A percentile compares a stretch with the other conserved stretches of the same genome.
Evolutionary conservation across 2,329 filamentous ascomycete genomes (phyloP).

Genomic region (Xylariales sp.): DNA sequence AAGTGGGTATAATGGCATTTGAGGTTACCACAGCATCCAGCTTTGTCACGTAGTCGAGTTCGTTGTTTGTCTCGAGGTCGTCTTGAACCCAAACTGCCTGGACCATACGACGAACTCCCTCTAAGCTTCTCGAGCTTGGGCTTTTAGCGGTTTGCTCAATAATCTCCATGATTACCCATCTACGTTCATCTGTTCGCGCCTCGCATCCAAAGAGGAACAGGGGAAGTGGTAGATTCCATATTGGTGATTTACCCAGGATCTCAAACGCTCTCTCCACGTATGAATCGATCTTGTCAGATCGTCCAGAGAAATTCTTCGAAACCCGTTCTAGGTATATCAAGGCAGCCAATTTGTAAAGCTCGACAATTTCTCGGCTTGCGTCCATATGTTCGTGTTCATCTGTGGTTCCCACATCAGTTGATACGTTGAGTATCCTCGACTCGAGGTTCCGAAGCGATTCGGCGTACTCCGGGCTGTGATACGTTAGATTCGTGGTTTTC

Average conservation of each 20-base stretch:
- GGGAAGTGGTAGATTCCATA: neutral
- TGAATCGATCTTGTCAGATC: neutral
- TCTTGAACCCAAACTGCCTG: conserved; percentile 1
- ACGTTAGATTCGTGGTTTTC: neutral
- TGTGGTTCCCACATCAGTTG: neutral
- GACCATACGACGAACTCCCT: neutral
- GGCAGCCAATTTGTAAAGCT: neutral
- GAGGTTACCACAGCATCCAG: neutral
- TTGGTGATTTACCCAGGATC: neutral
- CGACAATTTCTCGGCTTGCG: neutral
- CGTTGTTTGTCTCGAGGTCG: conserved; percentile 1
- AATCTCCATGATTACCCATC: neutral
- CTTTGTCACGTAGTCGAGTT: conserved; percentile 1
- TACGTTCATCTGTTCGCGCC: neutral
- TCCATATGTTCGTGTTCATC: neutral
- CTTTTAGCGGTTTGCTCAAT: neutral
- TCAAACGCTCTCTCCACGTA: neutral
- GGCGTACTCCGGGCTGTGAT: neutral
- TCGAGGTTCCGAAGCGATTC: neutral
- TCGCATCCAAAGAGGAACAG: neutral
- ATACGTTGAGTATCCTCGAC: neutral
- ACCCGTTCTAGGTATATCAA: conserved; percentile 1
- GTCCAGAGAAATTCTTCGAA: neutral
- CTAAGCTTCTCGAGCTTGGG: neutral
- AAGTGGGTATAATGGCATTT: conserved; percentile 2